Percentiles rank a stretch among this genome's conserved stretches.
Conservation (phyloP, 1,139 yeast species). For the Sugiyamaella novakii region DNA sequence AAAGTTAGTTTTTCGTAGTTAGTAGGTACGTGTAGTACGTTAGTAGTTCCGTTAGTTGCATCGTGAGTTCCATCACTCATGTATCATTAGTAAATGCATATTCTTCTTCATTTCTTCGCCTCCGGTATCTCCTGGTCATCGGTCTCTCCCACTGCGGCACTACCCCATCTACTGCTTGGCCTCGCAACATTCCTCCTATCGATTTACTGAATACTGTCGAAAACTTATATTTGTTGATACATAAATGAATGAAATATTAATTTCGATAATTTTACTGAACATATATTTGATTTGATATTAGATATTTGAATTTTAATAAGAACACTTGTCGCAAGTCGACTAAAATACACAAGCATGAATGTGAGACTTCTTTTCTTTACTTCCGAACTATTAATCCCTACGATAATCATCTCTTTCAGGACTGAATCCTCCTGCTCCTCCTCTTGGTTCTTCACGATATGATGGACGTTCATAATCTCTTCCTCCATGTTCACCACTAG, state of each 20-base stretch:
- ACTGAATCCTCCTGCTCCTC: conserved; percentile 23
- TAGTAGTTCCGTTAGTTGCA: too few relatives aligned
- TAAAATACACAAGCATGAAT: background rate
- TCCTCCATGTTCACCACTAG: conserved; percentile 22
- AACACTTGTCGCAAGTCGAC: conserved; percentile 6
- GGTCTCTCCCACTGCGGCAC: too few relatives aligned
- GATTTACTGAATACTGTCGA: conserved; percentile 1
- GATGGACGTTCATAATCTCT: conserved; percentile 27
- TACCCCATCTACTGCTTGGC: too few relatives aligned
- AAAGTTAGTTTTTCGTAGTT: conserved; percentile 9
- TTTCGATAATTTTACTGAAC: conserved; percentile 8
- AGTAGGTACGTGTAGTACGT: too few relatives aligned
- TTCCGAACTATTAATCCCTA: conserved; percentile 10
- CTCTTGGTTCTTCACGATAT: conserved; percentile 26
- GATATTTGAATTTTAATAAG: too few relatives aligned
- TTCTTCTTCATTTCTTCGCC: too few relatives aligned
- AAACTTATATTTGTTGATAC: conserved; percentile 10
- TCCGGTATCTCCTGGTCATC: too few relatives aligned
- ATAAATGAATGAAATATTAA: conserved; percentile 4
- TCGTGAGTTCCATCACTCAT: too few relatives aligned
- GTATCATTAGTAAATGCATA: too few relatives aligned
- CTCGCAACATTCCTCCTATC: background rate
- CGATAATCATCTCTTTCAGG: conserved; percentile 33
- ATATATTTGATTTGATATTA: conserved; percentile 4
- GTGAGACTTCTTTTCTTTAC: background rate